Conservation (phyloP, 1,139 yeast species). For the Protomyces inouyei region DNA sequence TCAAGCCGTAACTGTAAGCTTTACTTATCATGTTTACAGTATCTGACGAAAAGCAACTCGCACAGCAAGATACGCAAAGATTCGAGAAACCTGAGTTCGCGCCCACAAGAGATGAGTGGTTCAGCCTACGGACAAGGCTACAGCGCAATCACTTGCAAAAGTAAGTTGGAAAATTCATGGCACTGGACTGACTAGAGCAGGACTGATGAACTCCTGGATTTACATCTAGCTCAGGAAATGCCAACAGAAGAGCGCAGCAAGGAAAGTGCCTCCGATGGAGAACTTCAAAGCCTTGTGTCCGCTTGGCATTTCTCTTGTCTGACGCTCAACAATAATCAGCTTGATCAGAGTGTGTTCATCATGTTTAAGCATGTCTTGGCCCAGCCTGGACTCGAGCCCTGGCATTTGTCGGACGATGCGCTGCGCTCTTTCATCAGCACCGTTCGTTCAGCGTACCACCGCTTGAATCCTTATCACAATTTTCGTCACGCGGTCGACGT, state of each 20-base stretch:
- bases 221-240: background rate
- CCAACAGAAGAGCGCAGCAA: background rate
- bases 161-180: background rate
- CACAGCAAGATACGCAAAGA: background rate
- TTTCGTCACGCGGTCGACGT: slow-evolving; percentile 96
- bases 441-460: slow-evolving; percentile 3
- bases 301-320: slow-evolving; percentile 15
- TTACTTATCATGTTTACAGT: background rate
- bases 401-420: slow-evolving; percentile 6
- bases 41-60: background rate
- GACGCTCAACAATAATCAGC: background rate
- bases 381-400: slow-evolving; percentile 11
- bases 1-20: background rate
- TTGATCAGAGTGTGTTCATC: slow-evolving; percentile 9
- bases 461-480: slow-evolving; percentile 84
- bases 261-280: background rate
- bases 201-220: background rate
- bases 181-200: background rate
- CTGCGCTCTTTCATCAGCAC: slow-evolving; percentile 8
- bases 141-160: background rate
- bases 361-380: slow-evolving; percentile 22
- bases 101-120: background rate
- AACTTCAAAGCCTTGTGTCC: background rate
- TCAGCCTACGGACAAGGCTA: background rate
- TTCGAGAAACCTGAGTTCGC: background rate